Conservation (phyloP, 2,329 filamentous ascomycete genomes). For the Xylariaceae sp. region DNA sequence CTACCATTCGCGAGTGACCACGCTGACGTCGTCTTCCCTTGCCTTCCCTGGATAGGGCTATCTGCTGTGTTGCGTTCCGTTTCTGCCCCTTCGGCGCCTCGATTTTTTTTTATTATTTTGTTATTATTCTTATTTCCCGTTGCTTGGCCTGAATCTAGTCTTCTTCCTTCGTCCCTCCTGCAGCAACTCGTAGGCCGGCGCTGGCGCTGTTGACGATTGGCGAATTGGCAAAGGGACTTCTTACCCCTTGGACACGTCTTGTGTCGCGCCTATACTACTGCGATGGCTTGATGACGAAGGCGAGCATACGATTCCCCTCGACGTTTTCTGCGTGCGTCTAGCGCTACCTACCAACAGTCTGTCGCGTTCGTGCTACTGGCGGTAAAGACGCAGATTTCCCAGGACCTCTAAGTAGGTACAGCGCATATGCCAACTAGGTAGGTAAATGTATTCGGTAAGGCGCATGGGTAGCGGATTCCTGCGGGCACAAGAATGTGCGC, state of each 20-base stretch:
- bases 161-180: background rate
- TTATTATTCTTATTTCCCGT: no score
- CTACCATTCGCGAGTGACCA: background rate
- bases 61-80: background rate
- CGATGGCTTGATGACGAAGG: background rate
- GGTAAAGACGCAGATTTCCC: background rate
- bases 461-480: background rate
- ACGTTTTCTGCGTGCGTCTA: background rate
- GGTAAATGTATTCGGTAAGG: background rate
- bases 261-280: background rate
- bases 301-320: background rate
- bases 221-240: background rate
- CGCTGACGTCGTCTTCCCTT: background rate
- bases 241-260: constrained; percentile 1
- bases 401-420: background rate
- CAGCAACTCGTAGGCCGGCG: background rate
- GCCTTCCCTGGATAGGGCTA: background rate
- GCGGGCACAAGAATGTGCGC: background rate
- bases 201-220: constrained; percentile 4
- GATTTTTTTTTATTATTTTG: background rate
- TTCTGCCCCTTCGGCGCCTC: background rate
- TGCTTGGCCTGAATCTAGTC: background rate
- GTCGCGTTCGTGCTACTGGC: background rate
- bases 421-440: background rate
- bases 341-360: background rate